Evolutionary conservation across 108 stramenopile species (phyloP), one percentile per base, ranked within the genome.

Genomic region (Licmophora abbreviata): DNA sequence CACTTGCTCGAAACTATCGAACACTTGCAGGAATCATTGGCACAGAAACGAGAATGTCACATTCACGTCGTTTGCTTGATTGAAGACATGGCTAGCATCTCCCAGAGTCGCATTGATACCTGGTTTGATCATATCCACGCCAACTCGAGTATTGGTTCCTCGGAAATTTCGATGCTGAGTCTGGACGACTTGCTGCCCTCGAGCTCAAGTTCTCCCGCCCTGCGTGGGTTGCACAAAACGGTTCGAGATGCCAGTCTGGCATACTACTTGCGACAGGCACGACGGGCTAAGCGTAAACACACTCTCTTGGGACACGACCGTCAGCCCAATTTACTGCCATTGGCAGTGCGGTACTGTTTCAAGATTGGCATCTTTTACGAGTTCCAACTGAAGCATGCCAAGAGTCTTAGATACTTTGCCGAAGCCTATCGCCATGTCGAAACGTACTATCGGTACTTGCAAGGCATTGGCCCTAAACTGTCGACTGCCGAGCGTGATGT

Each of bases 301-400:
- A 20, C 36, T 17, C 34, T 54, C 24, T 33, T 67, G 40, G 67
- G 60, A 48, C 69, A 62, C 9, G 56, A 44, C 8, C 42, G 55
- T 12, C 31, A 29, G 11, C 46, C 58, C 1, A 35, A 38, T 1
- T 51, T 81, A 17, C 43, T 76, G 18, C 80, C 80, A 0, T 48
- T 76, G 43, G 43, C 56, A 8, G 71, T 73, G 44, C 75, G 80
- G n/a, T 81, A 73, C 50, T 68, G 73, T 45, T 68, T 81, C 63
- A 81, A 81, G 54, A 61, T 70, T 34, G 80, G 68, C 14, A 51
- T 81, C 9, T 81, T 74, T 57, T 76, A 75, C 29, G 80, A 81
- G 42, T 75, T 81, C 43, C 71, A 73, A 49, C 63, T 53, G 54
- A 66, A 69, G 24, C 55, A 61, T 31, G 64, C 68, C 52, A 73